Conservation (phyloP, 2,329 filamentous ascomycete genomes). For the Bisporella sp. region DNA sequence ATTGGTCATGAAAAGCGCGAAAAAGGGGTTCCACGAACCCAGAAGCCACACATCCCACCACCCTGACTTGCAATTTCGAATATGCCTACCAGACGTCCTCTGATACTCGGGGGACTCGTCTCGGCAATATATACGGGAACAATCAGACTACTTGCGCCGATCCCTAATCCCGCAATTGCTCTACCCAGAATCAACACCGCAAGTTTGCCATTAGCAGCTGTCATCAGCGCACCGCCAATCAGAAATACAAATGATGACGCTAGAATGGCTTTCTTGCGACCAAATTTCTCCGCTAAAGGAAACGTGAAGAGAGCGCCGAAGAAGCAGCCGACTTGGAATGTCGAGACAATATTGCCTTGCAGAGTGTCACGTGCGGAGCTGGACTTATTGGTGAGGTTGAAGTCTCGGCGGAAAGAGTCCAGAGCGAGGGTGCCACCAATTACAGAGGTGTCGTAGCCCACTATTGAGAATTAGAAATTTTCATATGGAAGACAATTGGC, state of each 20-base stretch:
- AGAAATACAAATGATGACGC: slow-evolving; percentile 31
- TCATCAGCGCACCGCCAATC: slow-evolving; percentile 18
- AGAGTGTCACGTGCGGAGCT: slow-evolving; percentile 27
- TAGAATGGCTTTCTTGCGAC: slow-evolving; percentile 34
- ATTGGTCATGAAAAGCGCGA: too few relatives aligned
- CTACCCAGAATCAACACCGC: slow-evolving; percentile 35
- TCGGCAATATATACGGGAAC: slow-evolving; percentile 35
- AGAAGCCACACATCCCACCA: slow-evolving; percentile 34
- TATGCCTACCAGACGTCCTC: slow-evolving; percentile 33
- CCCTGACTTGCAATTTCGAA: slow-evolving; percentile 35
- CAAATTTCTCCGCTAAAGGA: slow-evolving; percentile 33
- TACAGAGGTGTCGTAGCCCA: slow-evolving; percentile 42
- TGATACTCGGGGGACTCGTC: slow-evolving; percentile 33
- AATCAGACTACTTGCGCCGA: slow-evolving; percentile 39
- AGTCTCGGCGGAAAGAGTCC: slow-evolving; percentile 49
- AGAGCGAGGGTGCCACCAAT: slow-evolving; percentile 55
- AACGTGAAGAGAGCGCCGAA: slow-evolving; percentile 50
- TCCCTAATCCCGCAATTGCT: slow-evolving; percentile 38
- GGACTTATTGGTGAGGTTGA: slow-evolving; percentile 37
- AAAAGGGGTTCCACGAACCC: slow-evolving; percentile 20
- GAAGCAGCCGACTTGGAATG: slow-evolving; percentile 55
- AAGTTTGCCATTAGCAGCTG: slow-evolving; percentile 15
- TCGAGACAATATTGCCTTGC: slow-evolving; percentile 53
- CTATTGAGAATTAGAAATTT: not conserved
- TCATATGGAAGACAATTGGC: too few relatives aligned